Evolutionary conservation across 345 rosid genomes (phyloP).

Genomic region (Passiflora organensis): DNA sequence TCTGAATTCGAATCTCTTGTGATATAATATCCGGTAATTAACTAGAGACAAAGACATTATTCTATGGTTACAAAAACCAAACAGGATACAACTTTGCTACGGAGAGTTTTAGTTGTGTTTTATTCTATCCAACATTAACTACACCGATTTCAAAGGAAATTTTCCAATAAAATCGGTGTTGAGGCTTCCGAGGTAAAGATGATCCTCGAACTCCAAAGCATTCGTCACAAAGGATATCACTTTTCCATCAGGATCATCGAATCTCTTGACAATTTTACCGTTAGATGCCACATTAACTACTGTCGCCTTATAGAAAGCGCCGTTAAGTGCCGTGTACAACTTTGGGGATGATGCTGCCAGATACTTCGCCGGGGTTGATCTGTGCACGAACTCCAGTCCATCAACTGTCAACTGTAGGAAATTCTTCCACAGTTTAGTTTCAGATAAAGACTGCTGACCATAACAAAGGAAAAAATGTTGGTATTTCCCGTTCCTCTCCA

Average conservation of each 20-base stretch:
- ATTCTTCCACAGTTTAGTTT: not conserved
- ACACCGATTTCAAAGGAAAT: constrained; percentile 24
- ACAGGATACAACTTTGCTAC: no score
- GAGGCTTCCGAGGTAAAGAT: constrained; percentile 49
- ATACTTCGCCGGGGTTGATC: constrained; percentile 32
- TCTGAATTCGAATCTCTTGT: no score
- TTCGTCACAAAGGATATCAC: constrained; percentile 40
- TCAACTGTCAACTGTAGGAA: constrained; percentile 19
- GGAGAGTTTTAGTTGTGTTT: no score
- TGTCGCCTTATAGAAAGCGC: constrained; percentile 15
- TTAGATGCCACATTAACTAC: constrained; percentile 40
- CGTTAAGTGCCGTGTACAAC: not conserved
- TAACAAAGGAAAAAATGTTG: no score
- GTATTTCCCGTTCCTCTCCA: no score
- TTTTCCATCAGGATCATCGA: constrained; percentile 41
- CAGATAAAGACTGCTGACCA: not conserved
- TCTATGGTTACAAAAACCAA: no score
- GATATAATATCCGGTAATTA: no score
- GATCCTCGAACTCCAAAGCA: constrained; percentile 44
- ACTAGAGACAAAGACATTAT: no score
- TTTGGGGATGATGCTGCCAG: constrained; percentile 29
- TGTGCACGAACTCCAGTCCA: constrained; percentile 36
- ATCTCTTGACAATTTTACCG: constrained; percentile 31
- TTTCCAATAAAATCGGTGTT: constrained; percentile 38
- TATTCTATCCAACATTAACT: no score